phyloP scores from a whole-genome alignment of 176 grass and related monocot species.

The Elaeis guineensis region DNA sequence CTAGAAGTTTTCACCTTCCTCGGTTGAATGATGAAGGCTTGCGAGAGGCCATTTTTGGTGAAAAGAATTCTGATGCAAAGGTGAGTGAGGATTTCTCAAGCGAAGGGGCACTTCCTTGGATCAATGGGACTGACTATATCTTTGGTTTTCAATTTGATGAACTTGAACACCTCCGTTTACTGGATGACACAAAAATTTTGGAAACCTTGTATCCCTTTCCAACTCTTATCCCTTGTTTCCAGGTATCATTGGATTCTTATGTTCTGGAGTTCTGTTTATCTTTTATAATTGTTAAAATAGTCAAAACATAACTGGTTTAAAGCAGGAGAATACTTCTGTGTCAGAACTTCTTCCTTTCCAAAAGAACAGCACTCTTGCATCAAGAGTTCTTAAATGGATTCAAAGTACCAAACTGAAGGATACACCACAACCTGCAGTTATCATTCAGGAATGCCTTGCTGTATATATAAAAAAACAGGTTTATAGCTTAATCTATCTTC shows the following conservation, averaged over 20 bases:
- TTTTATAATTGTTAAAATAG: background rate
- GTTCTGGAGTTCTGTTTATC: conserved; percentile 13
- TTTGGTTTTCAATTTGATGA: conserved; percentile 28
- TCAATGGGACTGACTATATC: conserved; percentile 72
- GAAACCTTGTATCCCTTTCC: conserved; percentile 61
- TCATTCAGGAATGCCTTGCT: conserved; percentile 82
- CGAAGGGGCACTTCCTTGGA: conserved; percentile 16
- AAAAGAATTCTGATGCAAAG: conserved; percentile 5
- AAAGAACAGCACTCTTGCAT: conserved; percentile 70
- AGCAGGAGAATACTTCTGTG: conserved; percentile 53
- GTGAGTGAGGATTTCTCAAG: conserved; percentile 9
- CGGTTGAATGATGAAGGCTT: conserved; percentile 72
- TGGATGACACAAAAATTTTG: conserved; percentile 53
- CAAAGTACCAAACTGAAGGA: conserved; percentile 47
- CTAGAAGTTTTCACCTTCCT: conserved; percentile 63
- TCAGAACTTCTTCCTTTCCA: conserved; percentile 83
- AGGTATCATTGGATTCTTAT: conserved; percentile 25
- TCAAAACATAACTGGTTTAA: conserved; percentile 11
- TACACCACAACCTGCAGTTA: conserved; percentile 61
- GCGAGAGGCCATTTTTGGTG: conserved; percentile 51
- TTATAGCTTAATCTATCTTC: background rate
- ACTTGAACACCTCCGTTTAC: conserved; percentile 26
- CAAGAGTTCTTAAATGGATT: conserved; percentile 36
- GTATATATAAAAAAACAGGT: conserved; percentile 55
- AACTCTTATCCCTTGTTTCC: conserved; percentile 77